phyloP scores from a whole-genome alignment of 1,284 basidiomycete genomes.

The Pholiota adiposa region DNA sequence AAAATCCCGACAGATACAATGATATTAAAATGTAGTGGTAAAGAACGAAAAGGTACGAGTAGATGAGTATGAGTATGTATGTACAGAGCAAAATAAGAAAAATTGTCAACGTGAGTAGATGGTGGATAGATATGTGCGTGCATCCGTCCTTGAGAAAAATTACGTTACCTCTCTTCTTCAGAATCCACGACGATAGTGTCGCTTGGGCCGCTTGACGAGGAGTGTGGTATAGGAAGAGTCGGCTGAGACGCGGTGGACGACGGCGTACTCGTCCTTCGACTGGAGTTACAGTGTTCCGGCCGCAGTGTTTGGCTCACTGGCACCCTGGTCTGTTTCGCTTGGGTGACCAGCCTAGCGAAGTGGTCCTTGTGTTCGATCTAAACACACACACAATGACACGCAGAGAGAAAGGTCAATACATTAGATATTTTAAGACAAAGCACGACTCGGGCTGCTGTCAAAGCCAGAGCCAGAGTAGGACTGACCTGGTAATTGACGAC shows the following conservation, averaged over 20 bases:
- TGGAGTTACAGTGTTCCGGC: neutral
- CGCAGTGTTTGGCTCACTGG: conserved; percentile 6
- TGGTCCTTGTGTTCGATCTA: conserved; percentile 50
- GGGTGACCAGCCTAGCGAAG: conserved; percentile 46
- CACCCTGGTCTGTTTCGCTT: conserved; percentile 39
- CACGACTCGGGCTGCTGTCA: no score
- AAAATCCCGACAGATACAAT: no score
- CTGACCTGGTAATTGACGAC: conserved; percentile 51
- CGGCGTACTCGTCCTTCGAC: conserved; percentile 7
- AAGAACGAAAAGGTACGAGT: no score
- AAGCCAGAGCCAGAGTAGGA: neutral
- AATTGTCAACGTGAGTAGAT: no score
- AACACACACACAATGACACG: neutral
- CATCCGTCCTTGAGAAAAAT: neutral
- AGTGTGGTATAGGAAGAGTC: conserved; percentile 2
- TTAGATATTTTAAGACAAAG: neutral
- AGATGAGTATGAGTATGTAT: no score
- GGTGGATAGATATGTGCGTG: neutral
- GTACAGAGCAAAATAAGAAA: no score
- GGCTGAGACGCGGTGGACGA: neutral
- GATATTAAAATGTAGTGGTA: no score
- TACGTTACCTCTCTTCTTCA: conserved; percentile 8
- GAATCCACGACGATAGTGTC: conserved; percentile 16
- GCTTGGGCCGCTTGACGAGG: conserved; percentile 13
- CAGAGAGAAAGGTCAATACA: neutral